phyloP scores from a whole-genome alignment of 441 rosid genomes.

The Euphorbia celastroides region DNA sequence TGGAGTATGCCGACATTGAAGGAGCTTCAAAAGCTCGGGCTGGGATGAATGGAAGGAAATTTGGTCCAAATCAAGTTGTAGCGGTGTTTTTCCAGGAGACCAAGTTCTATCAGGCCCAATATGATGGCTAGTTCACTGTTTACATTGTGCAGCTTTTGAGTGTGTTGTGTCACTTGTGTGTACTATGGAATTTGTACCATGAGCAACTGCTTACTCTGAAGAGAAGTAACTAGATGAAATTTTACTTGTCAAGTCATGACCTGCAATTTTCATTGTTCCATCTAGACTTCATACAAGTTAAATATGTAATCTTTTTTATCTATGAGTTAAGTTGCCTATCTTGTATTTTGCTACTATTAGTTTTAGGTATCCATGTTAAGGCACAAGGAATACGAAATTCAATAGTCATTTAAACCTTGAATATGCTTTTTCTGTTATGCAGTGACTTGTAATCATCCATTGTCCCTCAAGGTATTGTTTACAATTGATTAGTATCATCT shows the following conservation, averaged over 20 bases:
- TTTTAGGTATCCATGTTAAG: too few species aligned
- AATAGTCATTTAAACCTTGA: too few species aligned
- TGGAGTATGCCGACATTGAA: slow-evolving; percentile 62
- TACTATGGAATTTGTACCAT: neutral
- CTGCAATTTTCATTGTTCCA: neutral
- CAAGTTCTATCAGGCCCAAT: slow-evolving; percentile 65
- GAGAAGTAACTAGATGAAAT: neutral
- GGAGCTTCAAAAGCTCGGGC: slow-evolving; percentile 54
- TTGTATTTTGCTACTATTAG: too few species aligned
- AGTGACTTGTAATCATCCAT: too few species aligned
- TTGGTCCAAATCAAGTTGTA: slow-evolving; percentile 69
- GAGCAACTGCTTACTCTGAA: neutral
- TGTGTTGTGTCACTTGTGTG: too few species aligned
- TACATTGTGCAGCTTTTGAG: neutral
- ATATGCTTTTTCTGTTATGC: too few species aligned
- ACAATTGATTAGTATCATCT: too few species aligned
- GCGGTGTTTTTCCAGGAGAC: slow-evolving; percentile 72
- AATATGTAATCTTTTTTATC: too few species aligned
- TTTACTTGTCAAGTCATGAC: neutral
- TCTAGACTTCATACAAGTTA: too few species aligned
- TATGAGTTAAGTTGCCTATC: too few species aligned
- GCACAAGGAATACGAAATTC: too few species aligned
- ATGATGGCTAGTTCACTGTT: slow-evolving; percentile 44
- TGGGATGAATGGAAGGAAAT: slow-evolving; percentile 78
- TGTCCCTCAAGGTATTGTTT: too few species aligned